A percentile compares a stretch with the other conserved stretches of the same genome.
Evolutionary conservation across 768 basidiomycete species (phyloP).

Genomic region (Xerocomellus intermedius): DNA sequence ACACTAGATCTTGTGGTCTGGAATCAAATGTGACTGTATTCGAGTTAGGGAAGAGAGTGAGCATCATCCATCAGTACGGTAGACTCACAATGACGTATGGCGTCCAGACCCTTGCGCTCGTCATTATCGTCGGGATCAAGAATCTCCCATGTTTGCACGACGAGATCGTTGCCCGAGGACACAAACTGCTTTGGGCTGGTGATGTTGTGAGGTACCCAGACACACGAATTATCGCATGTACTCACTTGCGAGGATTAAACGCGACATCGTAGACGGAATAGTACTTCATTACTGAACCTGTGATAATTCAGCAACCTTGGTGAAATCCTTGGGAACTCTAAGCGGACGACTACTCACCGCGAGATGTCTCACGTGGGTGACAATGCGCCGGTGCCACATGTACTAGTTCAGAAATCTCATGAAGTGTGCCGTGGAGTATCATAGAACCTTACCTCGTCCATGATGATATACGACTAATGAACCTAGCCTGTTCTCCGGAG

Average conservation of each 20-base stretch:
- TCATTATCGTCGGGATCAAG: slow-evolving; percentile 20
- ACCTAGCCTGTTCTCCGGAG: slow-evolving; percentile 48
- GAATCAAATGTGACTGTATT: slow-evolving; percentile 23
- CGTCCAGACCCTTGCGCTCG: slow-evolving; percentile 8
- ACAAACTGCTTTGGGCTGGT: slow-evolving; percentile 40
- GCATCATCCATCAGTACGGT: not conserved
- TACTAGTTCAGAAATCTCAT: slow-evolving; percentile 14
- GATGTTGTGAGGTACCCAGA: slow-evolving; percentile 4
- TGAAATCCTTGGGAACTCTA: not conserved
- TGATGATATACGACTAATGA: slow-evolving; percentile 43
- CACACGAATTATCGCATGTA: not conserved
- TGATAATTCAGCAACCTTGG: not conserved
- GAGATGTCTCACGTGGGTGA: slow-evolving; percentile 16
- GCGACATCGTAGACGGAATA: slow-evolving; percentile 57
- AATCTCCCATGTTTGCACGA: slow-evolving; percentile 43
- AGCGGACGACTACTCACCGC: slow-evolving; percentile 10
- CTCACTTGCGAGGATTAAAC: slow-evolving; percentile 50
- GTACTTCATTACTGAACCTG: slow-evolving; percentile 38
- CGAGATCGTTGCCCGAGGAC: slow-evolving; percentile 49
- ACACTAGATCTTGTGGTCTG: slow-evolving; percentile 44
- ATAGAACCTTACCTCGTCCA: slow-evolving; percentile 23
- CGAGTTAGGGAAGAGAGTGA: not conserved
- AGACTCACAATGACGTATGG: slow-evolving; percentile 19
- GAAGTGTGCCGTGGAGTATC: not conserved
- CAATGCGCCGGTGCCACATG: slow-evolving; percentile 20